Conservation (phyloP, 306 rosid genomes). For the Inga oerstediana region DNA sequence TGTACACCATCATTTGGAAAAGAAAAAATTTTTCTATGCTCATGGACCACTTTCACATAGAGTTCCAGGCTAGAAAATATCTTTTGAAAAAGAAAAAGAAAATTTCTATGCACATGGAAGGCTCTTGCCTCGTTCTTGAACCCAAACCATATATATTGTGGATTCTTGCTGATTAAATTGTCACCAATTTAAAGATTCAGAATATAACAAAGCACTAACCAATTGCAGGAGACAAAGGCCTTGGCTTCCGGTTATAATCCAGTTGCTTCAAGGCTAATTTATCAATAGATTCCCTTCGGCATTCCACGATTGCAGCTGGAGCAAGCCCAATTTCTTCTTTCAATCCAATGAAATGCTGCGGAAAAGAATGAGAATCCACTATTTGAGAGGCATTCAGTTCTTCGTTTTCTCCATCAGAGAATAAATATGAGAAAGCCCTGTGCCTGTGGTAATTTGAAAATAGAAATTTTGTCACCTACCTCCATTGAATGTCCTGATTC, state of each 20-base stretch:
- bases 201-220: conserved; percentile 52
- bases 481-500: neutral
- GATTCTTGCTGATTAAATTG: neutral
- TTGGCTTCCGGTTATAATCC: conserved; percentile 68
- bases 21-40: no score
- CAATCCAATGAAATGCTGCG: conserved; percentile 76
- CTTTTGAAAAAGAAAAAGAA: no score
- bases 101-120: no score
- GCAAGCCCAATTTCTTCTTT: conserved; percentile 82
- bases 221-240: conserved; percentile 65
- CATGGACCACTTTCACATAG: no score
- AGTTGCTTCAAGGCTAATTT: conserved; percentile 66
- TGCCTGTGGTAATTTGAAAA: conserved; percentile 60
- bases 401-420: conserved; percentile 83
- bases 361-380: conserved; percentile 90
- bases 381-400: conserved; percentile 81
- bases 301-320: conserved; percentile 83
- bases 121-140: no score
- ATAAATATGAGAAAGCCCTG: conserved; percentile 83
- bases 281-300: conserved; percentile 68
- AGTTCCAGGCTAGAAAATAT: no score
- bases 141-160: no score
- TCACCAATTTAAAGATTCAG: conserved; percentile 9
- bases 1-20: no score
- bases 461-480: neutral